Conservation (phyloP, 306 rosid species). For the Aeschynomene evenia region DNA sequence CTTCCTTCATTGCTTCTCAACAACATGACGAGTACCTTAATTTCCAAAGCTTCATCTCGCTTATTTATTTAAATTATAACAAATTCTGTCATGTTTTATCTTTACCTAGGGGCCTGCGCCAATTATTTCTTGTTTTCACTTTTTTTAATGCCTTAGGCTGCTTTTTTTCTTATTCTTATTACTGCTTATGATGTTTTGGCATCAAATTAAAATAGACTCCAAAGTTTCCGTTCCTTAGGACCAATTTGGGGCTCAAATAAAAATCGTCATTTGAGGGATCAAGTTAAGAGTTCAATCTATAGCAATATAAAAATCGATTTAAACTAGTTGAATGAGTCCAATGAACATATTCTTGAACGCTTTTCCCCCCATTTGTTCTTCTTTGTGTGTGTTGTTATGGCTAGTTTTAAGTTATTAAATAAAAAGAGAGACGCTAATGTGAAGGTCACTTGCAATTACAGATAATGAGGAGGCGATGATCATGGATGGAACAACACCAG, state of each 20-base stretch:
- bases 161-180: neutral
- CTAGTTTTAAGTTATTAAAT: neutral
- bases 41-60: neutral
- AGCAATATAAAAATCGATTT: neutral
- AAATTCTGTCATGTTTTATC: too few species aligned
- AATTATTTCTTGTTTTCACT: neutral
- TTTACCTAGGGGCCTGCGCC: neutral
- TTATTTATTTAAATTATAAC: too few species aligned
- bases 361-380: neutral
- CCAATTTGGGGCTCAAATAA: neutral
- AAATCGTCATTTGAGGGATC: neutral
- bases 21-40: slow-evolving; percentile 26
- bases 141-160: neutral
- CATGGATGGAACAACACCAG: slow-evolving; percentile 28
- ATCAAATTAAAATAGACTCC: neutral
- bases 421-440: neutral
- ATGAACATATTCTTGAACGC: neutral
- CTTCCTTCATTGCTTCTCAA: neutral
- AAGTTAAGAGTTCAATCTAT: neutral
- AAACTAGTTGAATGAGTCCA: neutral
- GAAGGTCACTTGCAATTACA: slow-evolving; percentile 28
- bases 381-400: neutral
- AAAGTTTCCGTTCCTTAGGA: neutral
- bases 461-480: slow-evolving; percentile 60
- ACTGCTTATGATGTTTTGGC: neutral